Base-by-base conservation (phyloP, 1,284 basidiomycete species). In the Apiotrichum gracile region DNA sequence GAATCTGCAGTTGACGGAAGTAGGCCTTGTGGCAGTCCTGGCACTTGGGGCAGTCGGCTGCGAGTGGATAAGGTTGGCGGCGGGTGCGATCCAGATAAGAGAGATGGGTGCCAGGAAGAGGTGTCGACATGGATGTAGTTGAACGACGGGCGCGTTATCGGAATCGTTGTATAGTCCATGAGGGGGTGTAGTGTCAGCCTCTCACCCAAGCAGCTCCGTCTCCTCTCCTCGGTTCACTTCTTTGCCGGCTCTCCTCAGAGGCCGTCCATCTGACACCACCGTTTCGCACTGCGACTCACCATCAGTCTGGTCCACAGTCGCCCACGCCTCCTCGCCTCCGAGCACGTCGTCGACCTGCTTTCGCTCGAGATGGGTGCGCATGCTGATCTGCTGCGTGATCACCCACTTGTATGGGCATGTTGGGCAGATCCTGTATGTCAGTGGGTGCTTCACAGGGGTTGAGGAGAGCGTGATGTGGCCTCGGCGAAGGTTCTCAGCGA, bases 321-420 rank as follows among this genome's bases (percentile, higher is more conserved):
- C 88, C 92, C 94, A 97, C 72, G 85, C 86, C 54, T 92, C 90
- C 33, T 90, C 89, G 13, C 91, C 92, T 40, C 92, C 93, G 29
- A 97, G 78, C 1, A 97, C 91, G 68, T 97, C 92, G 69, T 97
- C 92, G 24, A 92, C 86, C 65, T 86, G 81, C 71, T 97, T 97
- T 19, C 88, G 81, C 63, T 85, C 85, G 61, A 91, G 79, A 61
- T 83, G 84, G 43, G 86, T 91, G 35, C 91, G 80, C 55, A 87
- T 87, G 37, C 88, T 93, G 85, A 93, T 93, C 87, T 63, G 49
- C 33, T 54, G 33, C 49, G 49, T 47, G 62, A 97, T 92, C 2
- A 91, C 88, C 70, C 93, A 93, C 64, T 97, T 91, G 73, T 97
- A 97, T 2, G 94, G 87, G 69, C 93, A 97, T 3, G 89, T 88